These are phyloP conservation scores for Candida pseudofarinosa DNA, from an alignment of 805 yeast species.

Conservation along the genomic window DNA sequence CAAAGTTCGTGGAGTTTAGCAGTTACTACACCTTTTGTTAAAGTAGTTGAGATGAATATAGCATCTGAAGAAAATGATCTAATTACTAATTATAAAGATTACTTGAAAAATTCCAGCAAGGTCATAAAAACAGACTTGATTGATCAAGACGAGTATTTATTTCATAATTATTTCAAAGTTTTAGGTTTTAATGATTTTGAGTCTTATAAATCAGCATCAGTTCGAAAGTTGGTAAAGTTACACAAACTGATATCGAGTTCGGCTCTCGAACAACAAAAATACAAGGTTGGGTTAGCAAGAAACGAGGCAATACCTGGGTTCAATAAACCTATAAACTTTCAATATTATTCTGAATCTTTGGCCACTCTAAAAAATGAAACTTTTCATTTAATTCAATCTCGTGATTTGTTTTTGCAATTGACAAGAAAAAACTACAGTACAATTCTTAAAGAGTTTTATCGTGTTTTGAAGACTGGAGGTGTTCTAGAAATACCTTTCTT, in stretches of 20 bases:
- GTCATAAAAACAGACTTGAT: slow-evolving; percentile 15
- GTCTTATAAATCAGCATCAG: slow-evolving; percentile 11
- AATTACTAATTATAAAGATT: slow-evolving; percentile 13
- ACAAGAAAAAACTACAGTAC: slow-evolving; percentile 21
- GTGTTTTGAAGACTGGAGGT: slow-evolving; percentile 36
- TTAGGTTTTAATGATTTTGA: slow-evolving; percentile 16
- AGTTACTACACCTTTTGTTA: slow-evolving; percentile 31
- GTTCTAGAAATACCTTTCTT: slow-evolving; percentile 28
- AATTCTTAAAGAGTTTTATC: slow-evolving; percentile 27
- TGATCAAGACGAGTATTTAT: slow-evolving; percentile 19
- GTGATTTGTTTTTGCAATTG: slow-evolving; percentile 34
- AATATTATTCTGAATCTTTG: slow-evolving; percentile 22
- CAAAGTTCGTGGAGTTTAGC: slow-evolving; percentile 38
- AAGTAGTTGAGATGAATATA: slow-evolving; percentile 30
- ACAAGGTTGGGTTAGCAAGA: slow-evolving; percentile 1
- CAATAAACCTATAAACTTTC: slow-evolving; percentile 30
- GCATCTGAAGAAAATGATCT: slow-evolving; percentile 22
- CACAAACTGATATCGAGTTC: slow-evolving; percentile 14
- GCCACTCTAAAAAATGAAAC: slow-evolving; percentile 22
- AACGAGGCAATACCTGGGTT: slow-evolving; percentile 3
- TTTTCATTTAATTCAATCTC: slow-evolving; percentile 33
- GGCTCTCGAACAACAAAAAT: slow-evolving; percentile 2
- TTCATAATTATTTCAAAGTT: slow-evolving; percentile 16
- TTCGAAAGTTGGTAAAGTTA: slow-evolving; percentile 16
- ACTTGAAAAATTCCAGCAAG: slow-evolving; percentile 10